Evolutionary conservation across 2,329 filamentous ascomycete species (phyloP).

Genomic region (Colletotrichum sp.): DNA sequence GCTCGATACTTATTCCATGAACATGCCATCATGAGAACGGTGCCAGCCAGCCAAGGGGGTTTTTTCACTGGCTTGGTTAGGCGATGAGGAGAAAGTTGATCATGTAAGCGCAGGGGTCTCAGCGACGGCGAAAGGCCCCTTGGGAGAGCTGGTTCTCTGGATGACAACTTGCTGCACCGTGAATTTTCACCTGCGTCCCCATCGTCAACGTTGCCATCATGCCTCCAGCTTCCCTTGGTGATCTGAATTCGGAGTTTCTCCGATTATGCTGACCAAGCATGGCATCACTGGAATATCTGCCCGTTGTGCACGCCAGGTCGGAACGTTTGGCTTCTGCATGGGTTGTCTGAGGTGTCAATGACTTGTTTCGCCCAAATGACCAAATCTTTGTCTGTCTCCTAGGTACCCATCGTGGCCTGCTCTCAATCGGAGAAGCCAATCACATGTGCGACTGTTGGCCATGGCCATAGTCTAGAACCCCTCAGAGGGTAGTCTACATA

Average conservation of each 20-base stretch:
- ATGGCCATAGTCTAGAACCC: background rate
- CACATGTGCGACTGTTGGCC: background rate
- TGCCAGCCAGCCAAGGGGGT: too few species aligned
- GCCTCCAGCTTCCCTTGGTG: background rate
- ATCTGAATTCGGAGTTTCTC: fast-evolving
- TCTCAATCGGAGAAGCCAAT: background rate
- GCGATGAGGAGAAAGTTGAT: background rate
- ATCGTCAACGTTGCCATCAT: background rate
- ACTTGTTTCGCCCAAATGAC: background rate
- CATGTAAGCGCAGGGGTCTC: fast-evolving
- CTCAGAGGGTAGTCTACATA: fast-evolving
- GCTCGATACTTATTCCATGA: fast-evolving
- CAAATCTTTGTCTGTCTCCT: background rate
- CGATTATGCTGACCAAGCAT: too few species aligned
- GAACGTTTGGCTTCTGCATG: background rate
- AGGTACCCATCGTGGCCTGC: background rate
- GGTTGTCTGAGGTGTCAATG: background rate
- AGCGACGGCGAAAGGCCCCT: fast-evolving
- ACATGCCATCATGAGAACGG: too few species aligned
- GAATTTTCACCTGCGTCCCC: background rate
- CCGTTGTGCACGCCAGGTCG: too few species aligned
- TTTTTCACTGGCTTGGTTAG: background rate
- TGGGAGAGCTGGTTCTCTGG: background rate
- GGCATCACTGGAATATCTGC: too few species aligned
- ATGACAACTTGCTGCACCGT: background rate